Conservation (phyloP, 495 filamentous ascomycete genomes). For the Lophiostoma macrostomum region DNA sequence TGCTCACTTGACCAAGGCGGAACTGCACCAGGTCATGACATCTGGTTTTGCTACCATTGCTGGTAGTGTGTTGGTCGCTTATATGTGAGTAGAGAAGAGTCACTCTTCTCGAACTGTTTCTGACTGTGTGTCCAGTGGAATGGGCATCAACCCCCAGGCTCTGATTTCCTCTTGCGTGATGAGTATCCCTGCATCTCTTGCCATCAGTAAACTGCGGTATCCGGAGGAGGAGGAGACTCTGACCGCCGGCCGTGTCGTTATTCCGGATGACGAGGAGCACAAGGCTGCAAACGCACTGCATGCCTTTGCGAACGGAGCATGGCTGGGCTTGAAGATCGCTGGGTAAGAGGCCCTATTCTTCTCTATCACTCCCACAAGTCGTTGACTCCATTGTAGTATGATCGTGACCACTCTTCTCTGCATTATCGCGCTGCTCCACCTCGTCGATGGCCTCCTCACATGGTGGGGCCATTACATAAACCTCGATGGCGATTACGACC, state of each 20-base stretch:
- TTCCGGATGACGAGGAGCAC: conserved; percentile 72
- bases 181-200: conserved; percentile 85
- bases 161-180: conserved; percentile 92
- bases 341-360: too few relatives aligned
- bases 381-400: too few relatives aligned
- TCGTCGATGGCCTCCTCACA: conserved; percentile 73
- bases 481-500: conserved; percentile 57
- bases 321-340: conserved; percentile 76
- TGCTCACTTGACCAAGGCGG: conserved; percentile 73
- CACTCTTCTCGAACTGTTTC: background rate
- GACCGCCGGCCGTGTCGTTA: conserved; percentile 71
- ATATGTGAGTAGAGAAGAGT: conserved; percentile 25
- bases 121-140: conserved; percentile 36
- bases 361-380: too few relatives aligned
- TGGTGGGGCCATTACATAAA: conserved; percentile 89
- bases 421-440: conserved; percentile 75
- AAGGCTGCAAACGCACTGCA: conserved; percentile 73
- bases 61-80: conserved; percentile 64
- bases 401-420: conserved; percentile 75
- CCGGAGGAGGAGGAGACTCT: conserved; percentile 83
- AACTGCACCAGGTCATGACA: conserved; percentile 88
- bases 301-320: conserved; percentile 82
- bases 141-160: conserved; percentile 78
- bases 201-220: conserved; percentile 81
- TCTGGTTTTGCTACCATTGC: conserved; percentile 68